Base-by-base conservation (phyloP, 192 early-diverging fungal species). In the Linnemannia zychae region DNA sequence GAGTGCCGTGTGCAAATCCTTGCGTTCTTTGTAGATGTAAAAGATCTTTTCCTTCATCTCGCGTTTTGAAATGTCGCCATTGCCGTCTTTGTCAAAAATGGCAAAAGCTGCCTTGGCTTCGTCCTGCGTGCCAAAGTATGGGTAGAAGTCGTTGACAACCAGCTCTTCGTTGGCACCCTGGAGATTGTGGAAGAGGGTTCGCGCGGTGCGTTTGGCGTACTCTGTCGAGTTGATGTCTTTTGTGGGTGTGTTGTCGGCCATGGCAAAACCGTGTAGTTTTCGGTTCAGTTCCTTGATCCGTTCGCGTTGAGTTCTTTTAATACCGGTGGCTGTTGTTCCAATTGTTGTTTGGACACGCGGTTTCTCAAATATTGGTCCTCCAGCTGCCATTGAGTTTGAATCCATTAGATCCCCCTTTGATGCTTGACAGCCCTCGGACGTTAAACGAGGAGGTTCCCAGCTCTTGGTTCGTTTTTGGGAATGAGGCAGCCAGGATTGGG, bases 81-180 rank as follows among this genome's bases (percentile, higher is more conserved):
- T 97, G 31, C 91, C 90, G 85, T 98, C 96, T 82, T 92, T 93
- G 88, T 98, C 97, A 82, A 98, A 96, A 31, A 97, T 80, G 46
- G 80, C 80, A 84, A 98, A 98, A 18, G 97, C 97, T 73, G 91
- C 90, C 28, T 89, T 86, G 20, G 97, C 96, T 16, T 95, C 93
- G 48, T 92, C 89, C 36, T 93, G 87, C 60, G 88, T 93, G 9
- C 90, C 81, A 78, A 98, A 98, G 74, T 92, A 96, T 20, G 92
- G 92, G 75, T 91, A 90, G 67, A 97, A 93, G 86, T 96, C 94
- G 18, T 91, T 90, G 15, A 95, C 90, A 1, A 92, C 77, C n/a
- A 96, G 84, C 53, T 93, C 92, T 50, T 93, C 91, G 79, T 91
- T 88, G 50, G 92, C 87, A 9, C 40, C 24, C 31, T 77, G 57